Base-by-base conservation (phyloP, 257 asterid species). In the Plantago elongata region DNA sequence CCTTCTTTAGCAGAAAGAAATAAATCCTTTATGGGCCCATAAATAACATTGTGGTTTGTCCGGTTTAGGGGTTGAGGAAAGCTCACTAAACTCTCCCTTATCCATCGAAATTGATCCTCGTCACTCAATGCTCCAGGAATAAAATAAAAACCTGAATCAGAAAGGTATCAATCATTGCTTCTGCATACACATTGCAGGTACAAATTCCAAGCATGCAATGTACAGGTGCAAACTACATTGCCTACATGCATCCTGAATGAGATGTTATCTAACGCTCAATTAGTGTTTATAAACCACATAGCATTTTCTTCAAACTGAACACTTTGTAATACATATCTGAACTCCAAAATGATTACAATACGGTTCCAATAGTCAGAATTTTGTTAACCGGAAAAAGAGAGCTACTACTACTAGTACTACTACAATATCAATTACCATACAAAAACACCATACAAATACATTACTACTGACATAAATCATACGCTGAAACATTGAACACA, bases 11-110 rank as follows among this genome's bases (percentile, higher is more conserved):
- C 85, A 38, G 96, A 84, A 67, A 65, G 60, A 72, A 92, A 86
- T 66, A 92, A 80, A 75, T 89, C 82, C 65, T 70, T 50, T 62
- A 89, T 68, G 29, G 96, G 83, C 37, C 97, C 99, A 67, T 92
- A 92, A 46, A 83, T 69, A 44, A 88, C 96, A 81, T 83, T 83
- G 77, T 91, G 98, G 73, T 91, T 88, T 13, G 98, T 91, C 48
- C 98, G 79, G 72, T 89, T 80, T 0, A 96, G 97, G 9, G 96
- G 96, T 65, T 86, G 97, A 62, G 97, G 96, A 60, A 92, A 92
- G 72, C 74, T 86, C 15, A 76, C 67, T 54, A 92, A 77, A 77
- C 99, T 86, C 83, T 89, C 95, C 81, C 65, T 80, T 60, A 84
- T 81, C 99, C 97, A 92, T 9, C 51, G 79, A 66, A 88, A 79